A percentile compares a stretch with the other conserved stretches of the same genome.
Conservation (phyloP, 2,329 filamentous ascomycete genomes). For the Colletotrichum paranaense region DNA sequence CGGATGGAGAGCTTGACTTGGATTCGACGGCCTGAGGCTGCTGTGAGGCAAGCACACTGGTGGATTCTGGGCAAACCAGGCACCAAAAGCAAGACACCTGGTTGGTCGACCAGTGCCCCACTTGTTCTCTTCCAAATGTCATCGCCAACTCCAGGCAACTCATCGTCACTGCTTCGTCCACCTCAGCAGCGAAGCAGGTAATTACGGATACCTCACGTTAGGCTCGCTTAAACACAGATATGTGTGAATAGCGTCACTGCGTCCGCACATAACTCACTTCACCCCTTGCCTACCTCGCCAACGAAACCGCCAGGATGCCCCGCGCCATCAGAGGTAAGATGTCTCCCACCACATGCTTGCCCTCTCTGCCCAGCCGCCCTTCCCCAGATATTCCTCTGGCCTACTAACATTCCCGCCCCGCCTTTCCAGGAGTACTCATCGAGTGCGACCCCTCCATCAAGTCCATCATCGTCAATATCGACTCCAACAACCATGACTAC, state of each 20-base stretch:
- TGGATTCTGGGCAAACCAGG: neutral
- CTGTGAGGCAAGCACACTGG: neutral
- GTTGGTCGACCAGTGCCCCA: neutral
- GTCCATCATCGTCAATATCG: constrained; percentile 83
- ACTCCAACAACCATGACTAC: constrained; percentile 76
- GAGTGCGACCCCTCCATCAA: constrained; percentile 90
- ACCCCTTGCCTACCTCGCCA: constrained; percentile 3
- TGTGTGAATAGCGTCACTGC: neutral
- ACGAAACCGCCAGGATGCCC: constrained; percentile 56
- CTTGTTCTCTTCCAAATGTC: neutral
- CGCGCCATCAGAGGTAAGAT: constrained; percentile 65
- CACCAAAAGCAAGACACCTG: neutral
- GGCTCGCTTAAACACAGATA: neutral
- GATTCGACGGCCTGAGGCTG: neutral
- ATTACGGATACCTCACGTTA: neutral
- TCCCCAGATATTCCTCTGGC: constrained; percentile 12
- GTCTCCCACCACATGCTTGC: neutral
- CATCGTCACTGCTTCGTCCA: neutral
- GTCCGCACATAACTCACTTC: neutral
- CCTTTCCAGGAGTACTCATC: constrained; percentile 73
- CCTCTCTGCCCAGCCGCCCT: neutral
- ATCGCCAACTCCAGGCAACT: neutral
- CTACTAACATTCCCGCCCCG: constrained; percentile 20
- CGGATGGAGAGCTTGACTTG: neutral
- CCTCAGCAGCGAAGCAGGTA: neutral